Base-by-base conservation (phyloP, 1,284 basidiomycete species). In the Heliocybe sulcata region DNA sequence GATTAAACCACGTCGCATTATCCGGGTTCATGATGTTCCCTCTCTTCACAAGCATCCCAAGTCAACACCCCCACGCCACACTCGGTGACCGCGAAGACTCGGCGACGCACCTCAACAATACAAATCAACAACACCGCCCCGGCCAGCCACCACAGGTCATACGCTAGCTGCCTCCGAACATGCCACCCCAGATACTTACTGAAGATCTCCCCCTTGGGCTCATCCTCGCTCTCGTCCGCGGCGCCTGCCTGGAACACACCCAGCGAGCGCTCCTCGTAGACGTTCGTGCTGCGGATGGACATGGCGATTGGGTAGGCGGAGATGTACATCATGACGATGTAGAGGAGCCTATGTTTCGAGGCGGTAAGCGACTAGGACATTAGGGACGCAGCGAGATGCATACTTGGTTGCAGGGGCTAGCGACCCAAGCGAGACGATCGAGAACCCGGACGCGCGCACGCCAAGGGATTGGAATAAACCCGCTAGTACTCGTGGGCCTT, bases 281-380 rank as follows among this genome's bases (percentile, higher is more conserved):
- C 89, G 67, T 93, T 94, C 1, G 90, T 92, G 1, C 85, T 79
- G 14, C 89, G 83, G 50, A 92, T 86, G 57, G 86, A 87, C 65
- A 81, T 64, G 0, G 77, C 78, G 12, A 81, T 78, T 23, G 79
- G 79, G 61, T 79, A 81, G 1, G 79, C 75, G 27, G 79, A 78
- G 58, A 81, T 80, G 59, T 80, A 81, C 86, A 90, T 90, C 82
- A 89, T 83, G 50, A 88, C 76, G 26, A 86, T 77, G 65, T 89
- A 90, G 4, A 92, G 67, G 54, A 89, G 83, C 63, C 90, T 90
- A 27, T 51, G 2, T 1, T 38, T 26, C 9, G 19, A 25, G 19
- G 22, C 48, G 10, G 23, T 52, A 10, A 49, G 52, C 14, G 12
- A 12, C 9, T 25, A 27, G 14, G 14, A 47, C n/a, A n/a, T 1